These are phyloP conservation scores for Neurospora sp. DNA, from an alignment of 495 filamentous ascomycete genomes.

Conservation along the genomic window DNA sequence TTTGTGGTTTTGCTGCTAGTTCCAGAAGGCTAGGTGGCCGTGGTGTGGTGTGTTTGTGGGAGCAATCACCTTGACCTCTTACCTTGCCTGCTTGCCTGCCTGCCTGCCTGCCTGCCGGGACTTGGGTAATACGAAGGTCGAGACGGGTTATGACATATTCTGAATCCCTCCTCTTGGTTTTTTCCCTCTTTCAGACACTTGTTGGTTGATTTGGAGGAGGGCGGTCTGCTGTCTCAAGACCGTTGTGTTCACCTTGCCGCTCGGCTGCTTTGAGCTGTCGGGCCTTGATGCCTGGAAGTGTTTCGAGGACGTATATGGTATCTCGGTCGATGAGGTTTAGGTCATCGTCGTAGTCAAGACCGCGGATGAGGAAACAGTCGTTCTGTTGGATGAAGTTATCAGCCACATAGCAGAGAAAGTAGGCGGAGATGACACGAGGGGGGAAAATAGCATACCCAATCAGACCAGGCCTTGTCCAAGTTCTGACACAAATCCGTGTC, in stretches of 20 bases:
- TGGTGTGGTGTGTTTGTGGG: not conserved
- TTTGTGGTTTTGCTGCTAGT: not conserved
- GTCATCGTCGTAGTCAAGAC: not conserved
- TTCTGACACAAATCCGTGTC: not conserved
- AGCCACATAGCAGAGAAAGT: not conserved
- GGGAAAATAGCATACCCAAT: not conserved
- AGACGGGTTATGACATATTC: not conserved
- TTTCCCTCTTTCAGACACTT: not conserved
- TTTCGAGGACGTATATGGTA: not conserved
- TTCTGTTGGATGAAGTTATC: not conserved
- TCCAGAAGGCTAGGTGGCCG: not conserved
- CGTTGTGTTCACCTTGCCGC: not conserved
- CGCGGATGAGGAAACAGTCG: conserved; percentile 1
- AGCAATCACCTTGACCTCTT: not conserved
- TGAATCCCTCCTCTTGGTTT: not conserved
- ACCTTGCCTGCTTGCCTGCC: not conserved
- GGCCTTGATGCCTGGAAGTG: not conserved
- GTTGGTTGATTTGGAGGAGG: not conserved
- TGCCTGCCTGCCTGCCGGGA: not conserved
- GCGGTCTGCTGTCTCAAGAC: not conserved
- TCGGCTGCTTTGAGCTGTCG: not conserved
- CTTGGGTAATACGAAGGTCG: not conserved
- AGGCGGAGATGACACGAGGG: not conserved
- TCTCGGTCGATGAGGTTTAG: not conserved
- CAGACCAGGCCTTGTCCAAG: not conserved